Evolutionary conservation across 1,284 basidiomycete species (phyloP), one percentile per base, ranked within the genome.

Genomic region (Irpex sp.): DNA sequence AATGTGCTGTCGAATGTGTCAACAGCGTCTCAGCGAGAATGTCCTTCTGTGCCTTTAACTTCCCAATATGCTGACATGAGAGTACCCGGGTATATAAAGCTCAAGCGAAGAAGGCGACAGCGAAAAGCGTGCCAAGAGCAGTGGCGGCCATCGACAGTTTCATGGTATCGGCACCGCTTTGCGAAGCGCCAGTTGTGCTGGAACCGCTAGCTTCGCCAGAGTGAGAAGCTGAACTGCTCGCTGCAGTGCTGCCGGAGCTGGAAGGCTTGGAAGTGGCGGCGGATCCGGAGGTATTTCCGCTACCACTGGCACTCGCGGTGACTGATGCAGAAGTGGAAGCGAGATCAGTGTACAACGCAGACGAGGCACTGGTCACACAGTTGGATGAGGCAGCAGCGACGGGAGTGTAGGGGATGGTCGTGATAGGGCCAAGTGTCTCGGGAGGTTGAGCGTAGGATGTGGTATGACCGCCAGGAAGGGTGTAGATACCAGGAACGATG

Each of bases 391-490:
- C 74, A 6, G 91, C 89, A 36, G 87, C 73, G 6, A 71, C 73
- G 7, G 89, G 77, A 0, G 78, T 78, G 77, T 89, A 93, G 0
- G 90, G 89, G 46, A 90, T 78, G 6, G 79, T 79, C 49, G 74
- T 75, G 71, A 86, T 85, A 4, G 82, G 71, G 9, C 86, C 84
- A 43, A 86, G 76, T 9, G 81, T 81, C 68, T 88, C 83, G 49
- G 85, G 76, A 26, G 87, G 85, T 74, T 90, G 87, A 35, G 77
- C 75, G 76, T 84, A 89, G 26, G 83, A 83, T 65, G 74, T 62
- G 21, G 77, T 76, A 37, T 70, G 69, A 62, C 84, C 82, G 64
- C 76, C 71, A 6, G 74, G 71, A 11, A 55, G 53, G 36, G 79
- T 80, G 76, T 86, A 88, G 59, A 81, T 69, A 46, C 86, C 86